phyloP scores from a whole-genome alignment of 192 early-diverging fungal species.

The Phycomyces nitens region DNA sequence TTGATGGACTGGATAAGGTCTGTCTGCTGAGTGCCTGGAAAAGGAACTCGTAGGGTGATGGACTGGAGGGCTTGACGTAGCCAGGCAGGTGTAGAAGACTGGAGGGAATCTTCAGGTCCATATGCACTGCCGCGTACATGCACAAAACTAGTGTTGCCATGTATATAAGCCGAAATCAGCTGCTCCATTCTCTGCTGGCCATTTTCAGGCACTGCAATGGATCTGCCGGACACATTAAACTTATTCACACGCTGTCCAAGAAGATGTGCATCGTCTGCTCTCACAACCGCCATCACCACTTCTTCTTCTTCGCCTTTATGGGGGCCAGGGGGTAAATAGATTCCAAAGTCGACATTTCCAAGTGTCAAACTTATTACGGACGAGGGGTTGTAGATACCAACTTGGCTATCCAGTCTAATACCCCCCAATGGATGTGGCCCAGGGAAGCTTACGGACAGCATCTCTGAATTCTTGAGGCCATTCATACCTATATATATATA shows the following conservation, averaged over 20 bases:
- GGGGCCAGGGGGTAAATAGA: slow-evolving; percentile 21
- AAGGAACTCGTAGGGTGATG: slow-evolving; percentile 24
- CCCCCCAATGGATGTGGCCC: slow-evolving; percentile 33
- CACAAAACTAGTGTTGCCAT: slow-evolving; percentile 22
- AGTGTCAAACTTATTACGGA: slow-evolving; percentile 25
- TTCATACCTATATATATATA: slow-evolving; percentile 28
- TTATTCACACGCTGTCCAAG: slow-evolving; percentile 22
- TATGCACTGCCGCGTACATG: slow-evolving; percentile 24
- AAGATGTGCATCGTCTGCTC: slow-evolving; percentile 19
- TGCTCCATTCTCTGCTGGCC: slow-evolving; percentile 9
- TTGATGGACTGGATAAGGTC: slow-evolving; percentile 30
- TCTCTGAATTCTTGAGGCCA: slow-evolving; percentile 26
- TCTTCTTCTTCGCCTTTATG: slow-evolving; percentile 14
- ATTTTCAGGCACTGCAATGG: slow-evolving; percentile 2
- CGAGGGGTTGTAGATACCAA: slow-evolving; percentile 35
- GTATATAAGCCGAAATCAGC: slow-evolving; percentile 28
- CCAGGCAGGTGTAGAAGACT: slow-evolving; percentile 21
- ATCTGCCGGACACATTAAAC: slow-evolving; percentile 29
- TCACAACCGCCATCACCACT: slow-evolving; percentile 29
- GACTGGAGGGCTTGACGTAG: slow-evolving; percentile 20
- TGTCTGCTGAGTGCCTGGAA: slow-evolving; percentile 29
- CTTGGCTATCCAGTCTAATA: slow-evolving; percentile 17
- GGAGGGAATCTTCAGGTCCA: slow-evolving; percentile 22
- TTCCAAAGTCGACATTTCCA: slow-evolving; percentile 38
- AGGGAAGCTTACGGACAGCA: slow-evolving; percentile 24